Base-by-base conservation (phyloP, 108 stramenopile species). In the Hondaea fermentalgiana region DNA sequence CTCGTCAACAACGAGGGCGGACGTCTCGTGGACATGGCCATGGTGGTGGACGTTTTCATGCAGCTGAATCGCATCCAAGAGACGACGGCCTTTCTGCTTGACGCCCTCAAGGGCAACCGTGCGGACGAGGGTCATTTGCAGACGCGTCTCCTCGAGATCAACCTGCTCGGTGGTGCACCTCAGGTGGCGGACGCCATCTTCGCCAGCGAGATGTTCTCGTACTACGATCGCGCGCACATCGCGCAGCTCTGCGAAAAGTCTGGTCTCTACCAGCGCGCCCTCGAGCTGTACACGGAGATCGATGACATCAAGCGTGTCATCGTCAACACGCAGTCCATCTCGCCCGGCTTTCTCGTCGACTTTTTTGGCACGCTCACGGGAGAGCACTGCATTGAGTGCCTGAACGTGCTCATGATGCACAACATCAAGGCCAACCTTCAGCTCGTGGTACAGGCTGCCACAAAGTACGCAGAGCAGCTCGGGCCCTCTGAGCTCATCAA, bases 101-200 rank as follows among this genome's bases (percentile, higher is more conserved):
- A 99, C 91, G 99, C 98, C 6, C 95, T 99, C 83, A 98, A 98
- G 93, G 98, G 97, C 89, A 98, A 99, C 95, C 96, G 97, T 92
- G 94, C 93, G 72, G 99, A 99, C 92, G 98, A 99, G 91, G 98
- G 97, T 43, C 97, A 98, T 95, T 96, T 99, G 60, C 99, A 99
- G 94, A 99, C 99, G 5, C 98, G 98, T 91, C 93, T 99, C 55
- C 95, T 99, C n/a, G 99, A 99, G 94, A 99, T 99, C 94, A 99
- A 99, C 95, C 96, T 99, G 53, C 94, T 97, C 47, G 98, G 98
- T 29, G 99, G 99, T 42, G 97, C 97, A 6, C 98, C 99, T 6
- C 98, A 98, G 91, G 98, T 99, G 45, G 99, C 98, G 17, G 99
- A 99, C 91, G 98, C 98, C 72, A 99, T 99, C 88, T 96, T 99